Evolutionary conservation across 176 grass and related monocot genomes (phyloP), one percentile per base, ranked within the genome.

Genomic region (Elaeis guineensis): DNA sequence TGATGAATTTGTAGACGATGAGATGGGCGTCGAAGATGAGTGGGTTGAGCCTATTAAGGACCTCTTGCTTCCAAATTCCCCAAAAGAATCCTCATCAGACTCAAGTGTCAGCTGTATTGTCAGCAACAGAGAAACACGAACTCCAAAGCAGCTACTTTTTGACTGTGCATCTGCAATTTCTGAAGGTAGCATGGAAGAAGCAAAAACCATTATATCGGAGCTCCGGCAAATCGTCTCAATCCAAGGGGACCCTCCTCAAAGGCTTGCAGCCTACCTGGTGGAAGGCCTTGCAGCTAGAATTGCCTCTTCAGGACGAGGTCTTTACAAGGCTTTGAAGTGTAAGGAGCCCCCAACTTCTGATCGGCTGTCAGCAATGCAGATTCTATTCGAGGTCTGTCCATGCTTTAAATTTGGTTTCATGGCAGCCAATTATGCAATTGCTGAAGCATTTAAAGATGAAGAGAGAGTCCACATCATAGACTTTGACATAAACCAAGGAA

Each of bases 321-420:
- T 98, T 57, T 98, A 92, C 64, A 98, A 89, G 73, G 80, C 93
- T 50, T 78, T 98, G 61, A 89, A 89, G 68, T 98, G 93, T 69
- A 92, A 89, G 74, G 84, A 92, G 17, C 79, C 93, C 58, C 93
- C 93, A 52, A 86, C 84, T 16, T 71, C 86, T 9, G 90, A 98
- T 82, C 87, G 83, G 61, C 76, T 98, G 48, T 98, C 88, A 49
- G 93, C 93, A 63, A 98, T 98, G 93, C 93, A 98, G 72, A 92
- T 98, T 72, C 81, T 98, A 17, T 92, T 92, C 67, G 93, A 98
- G 79, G 76, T 89, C 11, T 98, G 93, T 21, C 93, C 93, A 17
- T 98, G 87, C 64, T 98, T 89, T 67, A 85, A 86, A 4, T 75
- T 98, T 16, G 93, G 93, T 23, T 98, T 92, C 76, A 81, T 98